phyloP scores from a whole-genome alignment of 495 filamentous ascomycete genomes.

The Xylaria telfairii region DNA sequence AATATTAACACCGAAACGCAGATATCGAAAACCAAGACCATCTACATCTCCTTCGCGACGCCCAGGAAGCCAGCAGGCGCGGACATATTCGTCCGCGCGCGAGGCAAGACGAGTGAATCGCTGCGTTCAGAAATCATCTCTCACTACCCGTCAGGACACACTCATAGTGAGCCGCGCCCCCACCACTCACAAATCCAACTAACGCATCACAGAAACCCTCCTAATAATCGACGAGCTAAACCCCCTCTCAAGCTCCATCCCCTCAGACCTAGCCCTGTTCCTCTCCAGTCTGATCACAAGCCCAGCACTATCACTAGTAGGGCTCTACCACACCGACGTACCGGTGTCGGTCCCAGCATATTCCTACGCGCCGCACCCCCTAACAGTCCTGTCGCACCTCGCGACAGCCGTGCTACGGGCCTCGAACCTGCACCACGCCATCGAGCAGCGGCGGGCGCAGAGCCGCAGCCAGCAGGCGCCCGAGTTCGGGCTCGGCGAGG shows the following conservation, averaged over 20 bases:
- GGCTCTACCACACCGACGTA: slow-evolving; percentile 72
- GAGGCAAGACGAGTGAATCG: slow-evolving; percentile 59
- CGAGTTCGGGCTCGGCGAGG: slow-evolving; percentile 76
- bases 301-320: slow-evolving; percentile 61
- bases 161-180: slow-evolving; percentile 45
- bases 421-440: slow-evolving; percentile 68
- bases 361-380: slow-evolving; percentile 72
- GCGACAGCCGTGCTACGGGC: slow-evolving; percentile 57
- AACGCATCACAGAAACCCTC: slow-evolving; percentile 53
- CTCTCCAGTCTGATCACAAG: slow-evolving; percentile 59
- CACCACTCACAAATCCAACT: slow-evolving; percentile 20
- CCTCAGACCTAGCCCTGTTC: slow-evolving; percentile 57
- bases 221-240: slow-evolving; percentile 70
- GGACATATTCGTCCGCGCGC: slow-evolving; percentile 68
- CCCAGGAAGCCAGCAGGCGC: slow-evolving; percentile 59
- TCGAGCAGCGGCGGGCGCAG: slow-evolving; percentile 69
- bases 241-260: slow-evolving; percentile 47
- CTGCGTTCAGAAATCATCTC: slow-evolving; percentile 64
- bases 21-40: slow-evolving; percentile 60
- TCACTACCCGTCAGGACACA: slow-evolving; percentile 51
- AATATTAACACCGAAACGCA: slow-evolving; percentile 33
- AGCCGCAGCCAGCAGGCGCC: slow-evolving; percentile 75
- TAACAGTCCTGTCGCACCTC: slow-evolving; percentile 62
- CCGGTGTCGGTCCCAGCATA: slow-evolving; percentile 49
- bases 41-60: slow-evolving; percentile 82